A percentile compares a stretch with the other conserved stretches of the same genome.
These are phyloP conservation scores for Pseudovirgaria hyperparasitica DNA, from an alignment of 2,329 filamentous ascomycete genomes.

Conservation along the genomic window DNA sequence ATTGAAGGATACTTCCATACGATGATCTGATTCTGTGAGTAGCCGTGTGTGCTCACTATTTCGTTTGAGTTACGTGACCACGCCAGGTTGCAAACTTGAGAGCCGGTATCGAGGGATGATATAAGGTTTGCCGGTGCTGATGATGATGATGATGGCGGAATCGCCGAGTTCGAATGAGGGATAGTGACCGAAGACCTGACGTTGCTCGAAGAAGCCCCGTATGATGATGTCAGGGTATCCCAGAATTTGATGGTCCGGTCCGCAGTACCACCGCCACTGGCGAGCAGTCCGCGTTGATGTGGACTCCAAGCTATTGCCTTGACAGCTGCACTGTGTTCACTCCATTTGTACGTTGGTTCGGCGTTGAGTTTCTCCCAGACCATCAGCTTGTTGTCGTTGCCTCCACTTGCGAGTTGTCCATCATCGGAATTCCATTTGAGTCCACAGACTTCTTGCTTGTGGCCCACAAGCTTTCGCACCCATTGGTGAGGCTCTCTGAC, in stretches of 20 bases:
- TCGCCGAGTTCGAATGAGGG: conserved; percentile 17
- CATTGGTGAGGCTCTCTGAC: conserved; percentile 88
- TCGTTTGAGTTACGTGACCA: conserved; percentile 98
- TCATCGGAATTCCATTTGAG: conserved; percentile 96
- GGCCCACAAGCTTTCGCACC: conserved; percentile 73
- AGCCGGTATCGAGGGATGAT: conserved; percentile 89
- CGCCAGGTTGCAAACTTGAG: conserved; percentile 95
- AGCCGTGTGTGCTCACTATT: conserved; percentile 92
- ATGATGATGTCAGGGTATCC: conserved; percentile 74
- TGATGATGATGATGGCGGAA: conserved; percentile 17
- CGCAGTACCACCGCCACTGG: conserved; percentile 88
- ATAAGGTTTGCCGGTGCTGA: conserved; percentile 31
- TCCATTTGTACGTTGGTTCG: conserved; percentile 84
- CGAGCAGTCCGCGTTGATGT: conserved; percentile 86
- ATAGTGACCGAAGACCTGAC: conserved; percentile 12
- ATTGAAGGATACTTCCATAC: conserved; percentile 99
- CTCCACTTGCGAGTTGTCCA: conserved; percentile 84
- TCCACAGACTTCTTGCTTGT: conserved; percentile 97
- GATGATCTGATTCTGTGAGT: conserved; percentile 96
- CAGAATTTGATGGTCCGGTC: conserved; percentile 97
- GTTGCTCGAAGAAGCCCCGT: conserved; percentile 21
- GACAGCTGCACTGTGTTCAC: conserved; percentile 87
- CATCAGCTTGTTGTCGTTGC: conserved; percentile 98
- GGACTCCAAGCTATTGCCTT: conserved; percentile 98
- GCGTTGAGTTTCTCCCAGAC: conserved; percentile 97